Conservation (phyloP, 495 filamentous ascomycete species). For the Trichodelitschia bisporula region DNA sequence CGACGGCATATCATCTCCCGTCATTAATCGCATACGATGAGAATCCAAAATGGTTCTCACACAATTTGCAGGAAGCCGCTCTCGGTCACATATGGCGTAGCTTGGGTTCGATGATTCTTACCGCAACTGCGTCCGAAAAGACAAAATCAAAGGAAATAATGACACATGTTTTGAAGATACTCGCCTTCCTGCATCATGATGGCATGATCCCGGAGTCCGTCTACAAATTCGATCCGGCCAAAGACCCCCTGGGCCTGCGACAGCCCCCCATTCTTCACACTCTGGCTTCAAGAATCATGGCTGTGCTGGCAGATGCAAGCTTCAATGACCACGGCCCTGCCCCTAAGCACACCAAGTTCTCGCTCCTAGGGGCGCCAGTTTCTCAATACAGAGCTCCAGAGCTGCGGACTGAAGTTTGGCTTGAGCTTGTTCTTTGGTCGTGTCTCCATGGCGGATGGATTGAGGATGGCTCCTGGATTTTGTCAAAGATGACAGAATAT, state of each 20-base stretch:
- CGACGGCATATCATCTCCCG: too few relatives aligned
- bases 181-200: slow-evolving; percentile 34
- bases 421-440: slow-evolving; percentile 41
- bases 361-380: slow-evolving; percentile 19
- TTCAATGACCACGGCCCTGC: neutral
- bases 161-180: slow-evolving; percentile 29
- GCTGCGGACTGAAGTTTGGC: slow-evolving; percentile 34
- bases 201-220: slow-evolving; percentile 31
- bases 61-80: slow-evolving; percentile 4
- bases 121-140: slow-evolving; percentile 18
- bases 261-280: slow-evolving; percentile 33
- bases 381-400: slow-evolving; percentile 26
- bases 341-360: slow-evolving; percentile 4
- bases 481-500: too few relatives aligned
- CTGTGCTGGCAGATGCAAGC: slow-evolving; percentile 30
- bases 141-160: slow-evolving; percentile 23
- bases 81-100: slow-evolving; percentile 24
- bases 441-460: slow-evolving; percentile 37
- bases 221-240: slow-evolving; percentile 20
- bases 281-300: slow-evolving; percentile 32
- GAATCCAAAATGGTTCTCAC: neutral
- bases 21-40: too few relatives aligned
- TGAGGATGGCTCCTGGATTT: slow-evolving; percentile 26
- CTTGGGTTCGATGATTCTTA: slow-evolving; percentile 30
- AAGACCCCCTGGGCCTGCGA: slow-evolving; percentile 18